Evolutionary conservation across 805 yeast species (phyloP).

Genomic region (Wickerhamiella parazyma): DNA sequence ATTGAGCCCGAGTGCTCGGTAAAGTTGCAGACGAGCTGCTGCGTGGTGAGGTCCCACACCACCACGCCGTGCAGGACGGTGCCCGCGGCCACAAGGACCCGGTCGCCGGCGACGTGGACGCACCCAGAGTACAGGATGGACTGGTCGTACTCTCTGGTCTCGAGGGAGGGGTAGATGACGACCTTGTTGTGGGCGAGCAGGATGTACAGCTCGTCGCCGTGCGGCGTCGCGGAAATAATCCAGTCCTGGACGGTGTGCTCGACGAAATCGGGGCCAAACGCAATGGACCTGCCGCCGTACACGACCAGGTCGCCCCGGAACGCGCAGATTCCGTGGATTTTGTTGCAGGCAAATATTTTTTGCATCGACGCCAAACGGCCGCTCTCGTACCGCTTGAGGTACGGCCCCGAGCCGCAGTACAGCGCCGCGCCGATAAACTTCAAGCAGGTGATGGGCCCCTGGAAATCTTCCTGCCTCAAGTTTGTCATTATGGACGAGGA

Average conservation of each 20-base stretch:
- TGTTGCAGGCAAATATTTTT: conserved; percentile 52
- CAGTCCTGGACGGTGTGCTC: conserved; percentile 50
- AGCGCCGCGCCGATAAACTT: conserved; percentile 31
- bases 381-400: conserved; percentile 41
- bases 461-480: conserved; percentile 8
- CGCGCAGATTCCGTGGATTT: conserved; percentile 63
- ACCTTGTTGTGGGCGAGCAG: conserved; percentile 74
- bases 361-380: conserved; percentile 28
- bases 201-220: conserved; percentile 32
- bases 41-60: conserved; percentile 44
- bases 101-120: conserved; percentile 33
- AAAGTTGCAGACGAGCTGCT: conserved; percentile 38
- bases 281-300: conserved; percentile 63
- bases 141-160: conserved; percentile 35
- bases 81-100: conserved; percentile 64
- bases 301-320: conserved; percentile 28
- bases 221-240: conserved; percentile 46
- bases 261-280: conserved; percentile 23
- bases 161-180: conserved; percentile 20
- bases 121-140: conserved; percentile 83
- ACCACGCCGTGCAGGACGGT: conserved; percentile 84
- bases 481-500: not conserved
- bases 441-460: conserved; percentile 56
- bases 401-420: conserved; percentile 62
- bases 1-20: conserved; percentile 84